phyloP scores from a whole-genome alignment of 306 rosid species.

The Argentina anserina region DNA sequence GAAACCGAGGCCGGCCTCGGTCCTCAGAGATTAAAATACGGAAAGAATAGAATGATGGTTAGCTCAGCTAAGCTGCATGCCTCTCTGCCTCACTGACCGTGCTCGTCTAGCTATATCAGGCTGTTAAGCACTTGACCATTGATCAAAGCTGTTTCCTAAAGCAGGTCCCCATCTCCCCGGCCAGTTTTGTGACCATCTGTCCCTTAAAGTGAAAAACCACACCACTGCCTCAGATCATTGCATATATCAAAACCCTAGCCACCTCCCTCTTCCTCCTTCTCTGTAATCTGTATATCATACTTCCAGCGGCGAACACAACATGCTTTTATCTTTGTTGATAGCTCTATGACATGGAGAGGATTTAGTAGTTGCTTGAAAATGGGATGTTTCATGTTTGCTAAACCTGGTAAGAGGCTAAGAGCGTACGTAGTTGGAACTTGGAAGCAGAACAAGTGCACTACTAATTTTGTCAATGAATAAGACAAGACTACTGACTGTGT shows the following conservation, averaged over 20 bases:
- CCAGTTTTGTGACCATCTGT: slow-evolving; percentile 5
- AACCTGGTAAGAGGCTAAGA: neutral
- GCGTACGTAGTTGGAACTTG: neutral
- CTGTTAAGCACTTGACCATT: slow-evolving; percentile 7
- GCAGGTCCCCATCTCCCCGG: slow-evolving; percentile 20
- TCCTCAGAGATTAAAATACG: neutral
- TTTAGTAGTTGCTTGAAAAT: neutral
- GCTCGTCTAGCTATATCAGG: neutral
- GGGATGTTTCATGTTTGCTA: neutral
- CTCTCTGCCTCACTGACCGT: neutral
- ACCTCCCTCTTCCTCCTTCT: neutral
- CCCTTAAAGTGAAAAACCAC: slow-evolving; percentile 16
- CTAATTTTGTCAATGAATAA: neutral
- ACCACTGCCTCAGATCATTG: neutral
- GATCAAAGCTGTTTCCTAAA: slow-evolving; percentile 14
- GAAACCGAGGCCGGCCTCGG: neutral
- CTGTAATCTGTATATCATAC: too few relatives aligned
- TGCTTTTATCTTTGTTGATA: too few relatives aligned
- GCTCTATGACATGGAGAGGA: too few relatives aligned
- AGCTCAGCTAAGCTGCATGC: neutral
- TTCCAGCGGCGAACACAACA: too few relatives aligned
- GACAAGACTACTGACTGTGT: neutral
- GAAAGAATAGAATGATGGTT: too few relatives aligned
- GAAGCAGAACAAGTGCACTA: neutral
- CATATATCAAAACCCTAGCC: neutral